These are phyloP conservation scores for Pedinophyceae sp. DNA, from an alignment of 139 green algal species.

Conservation along the genomic window DNA sequence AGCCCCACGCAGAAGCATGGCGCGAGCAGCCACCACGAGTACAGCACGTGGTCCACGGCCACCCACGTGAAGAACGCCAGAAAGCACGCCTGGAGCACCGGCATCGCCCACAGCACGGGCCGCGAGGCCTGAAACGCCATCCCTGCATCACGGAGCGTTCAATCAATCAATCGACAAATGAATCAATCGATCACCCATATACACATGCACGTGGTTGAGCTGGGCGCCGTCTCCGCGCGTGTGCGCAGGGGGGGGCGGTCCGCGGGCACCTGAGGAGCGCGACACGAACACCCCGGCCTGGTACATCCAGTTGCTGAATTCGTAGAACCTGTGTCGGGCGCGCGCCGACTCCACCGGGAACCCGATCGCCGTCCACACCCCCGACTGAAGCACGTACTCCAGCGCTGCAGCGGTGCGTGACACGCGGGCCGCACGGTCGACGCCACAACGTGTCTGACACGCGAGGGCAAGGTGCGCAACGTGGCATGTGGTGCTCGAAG, in stretches of 20 bases:
- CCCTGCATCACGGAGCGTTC: too few species aligned
- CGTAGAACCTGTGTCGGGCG: conserved; percentile 34
- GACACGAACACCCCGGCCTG: conserved; percentile 45
- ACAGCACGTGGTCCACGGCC: conserved; percentile 22
- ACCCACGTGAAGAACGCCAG: conserved; percentile 32
- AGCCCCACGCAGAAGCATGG: conserved; percentile 31
- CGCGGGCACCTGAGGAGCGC: conserved; percentile 34
- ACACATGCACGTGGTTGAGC: too few species aligned
- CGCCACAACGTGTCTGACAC: too few species aligned
- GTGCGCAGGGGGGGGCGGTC: background rate
- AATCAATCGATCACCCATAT: too few species aligned
- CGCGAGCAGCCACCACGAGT: conserved; percentile 28
- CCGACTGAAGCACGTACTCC: conserved; percentile 3
- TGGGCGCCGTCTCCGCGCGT: too few species aligned
- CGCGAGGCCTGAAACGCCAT: too few species aligned
- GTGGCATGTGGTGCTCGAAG: too few species aligned
- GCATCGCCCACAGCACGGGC: conserved; percentile 35
- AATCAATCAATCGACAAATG: too few species aligned
- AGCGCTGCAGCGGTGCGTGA: too few species aligned
- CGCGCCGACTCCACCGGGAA: background rate
- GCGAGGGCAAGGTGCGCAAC: too few species aligned
- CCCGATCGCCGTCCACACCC: conserved; percentile 26
- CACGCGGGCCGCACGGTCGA: too few species aligned
- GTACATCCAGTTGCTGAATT: conserved; percentile 20
- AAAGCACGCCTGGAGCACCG: conserved; percentile 24